phyloP scores from a whole-genome alignment of 306 rosid genomes.

The Biancaea sappan region DNA sequence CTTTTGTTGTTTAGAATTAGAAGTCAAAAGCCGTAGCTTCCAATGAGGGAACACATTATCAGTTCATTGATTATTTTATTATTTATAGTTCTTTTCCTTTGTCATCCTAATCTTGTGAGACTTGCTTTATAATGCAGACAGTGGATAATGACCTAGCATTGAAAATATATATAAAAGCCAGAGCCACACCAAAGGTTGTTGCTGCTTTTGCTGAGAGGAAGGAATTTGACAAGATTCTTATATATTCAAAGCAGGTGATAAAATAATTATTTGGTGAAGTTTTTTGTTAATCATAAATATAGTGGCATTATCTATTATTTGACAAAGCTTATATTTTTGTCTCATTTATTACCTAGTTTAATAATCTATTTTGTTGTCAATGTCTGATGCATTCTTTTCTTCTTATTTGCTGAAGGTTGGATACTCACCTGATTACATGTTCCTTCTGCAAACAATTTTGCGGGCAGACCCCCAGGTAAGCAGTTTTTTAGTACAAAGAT shows the following conservation, averaged over 20 bases:
- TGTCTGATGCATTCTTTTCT: conserved; percentile 20
- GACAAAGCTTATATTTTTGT: background rate
- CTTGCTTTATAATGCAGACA: conserved; percentile 51
- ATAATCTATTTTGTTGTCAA: background rate
- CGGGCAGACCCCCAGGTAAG: conserved; percentile 87
- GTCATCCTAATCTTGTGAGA: conserved; percentile 23
- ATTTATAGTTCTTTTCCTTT: background rate
- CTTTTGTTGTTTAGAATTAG: background rate
- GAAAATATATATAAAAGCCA: conserved; percentile 94
- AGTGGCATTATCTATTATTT: background rate
- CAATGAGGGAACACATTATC: background rate
- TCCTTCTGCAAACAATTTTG: conserved; percentile 90
- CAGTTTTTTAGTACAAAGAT: conserved; percentile 9
- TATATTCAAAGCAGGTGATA: conserved; percentile 88
- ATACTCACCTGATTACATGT: conserved; percentile 90
- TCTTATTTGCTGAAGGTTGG: conserved; percentile 67
- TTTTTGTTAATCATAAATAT: background rate
- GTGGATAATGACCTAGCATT: conserved; percentile 92
- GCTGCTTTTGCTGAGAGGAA: conserved; percentile 98
- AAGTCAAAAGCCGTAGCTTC: background rate
- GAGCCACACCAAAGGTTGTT: conserved; percentile 96
- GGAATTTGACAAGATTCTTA: conserved; percentile 92
- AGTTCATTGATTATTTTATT: conserved; percentile 8
- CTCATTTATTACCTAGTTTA: conserved; percentile 3
- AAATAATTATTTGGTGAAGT: background rate